These are phyloP conservation scores for Malus domestica DNA, from an alignment of 306 rosid species.

Conservation along the genomic window DNA sequence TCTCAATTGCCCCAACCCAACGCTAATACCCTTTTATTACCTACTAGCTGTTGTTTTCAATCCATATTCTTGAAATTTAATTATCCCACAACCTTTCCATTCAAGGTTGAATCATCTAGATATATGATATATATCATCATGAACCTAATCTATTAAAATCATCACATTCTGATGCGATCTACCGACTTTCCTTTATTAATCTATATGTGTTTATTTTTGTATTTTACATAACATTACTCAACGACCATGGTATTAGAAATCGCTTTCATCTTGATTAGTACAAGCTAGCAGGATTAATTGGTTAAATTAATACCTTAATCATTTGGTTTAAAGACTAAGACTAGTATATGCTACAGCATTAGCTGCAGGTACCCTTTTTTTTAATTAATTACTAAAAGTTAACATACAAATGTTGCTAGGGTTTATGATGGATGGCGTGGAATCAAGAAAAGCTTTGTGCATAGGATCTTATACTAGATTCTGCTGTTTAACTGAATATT, in stretches of 20 bases:
- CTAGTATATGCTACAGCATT: not conserved
- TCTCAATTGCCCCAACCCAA: not conserved
- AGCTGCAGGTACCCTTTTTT: not conserved
- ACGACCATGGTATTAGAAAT: slow-evolving; percentile 16
- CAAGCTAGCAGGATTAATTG: not conserved
- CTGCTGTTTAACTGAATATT: slow-evolving; percentile 25
- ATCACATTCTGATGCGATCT: slow-evolving; percentile 62
- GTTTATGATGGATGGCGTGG: slow-evolving; percentile 57
- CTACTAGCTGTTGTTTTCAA: not conserved
- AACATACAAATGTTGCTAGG: slow-evolving; percentile 2
- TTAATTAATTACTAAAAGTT: not conserved
- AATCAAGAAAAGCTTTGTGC: slow-evolving; percentile 13
- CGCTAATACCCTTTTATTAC: not conserved
- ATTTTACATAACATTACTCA: not conserved
- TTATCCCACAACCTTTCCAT: not conserved
- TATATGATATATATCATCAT: not conserved
- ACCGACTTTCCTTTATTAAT: slow-evolving; percentile 62
- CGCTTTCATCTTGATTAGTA: slow-evolving; percentile 21
- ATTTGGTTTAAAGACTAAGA: not conserved
- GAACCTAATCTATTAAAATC: slow-evolving; percentile 25
- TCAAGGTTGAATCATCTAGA: not conserved
- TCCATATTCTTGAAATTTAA: not conserved
- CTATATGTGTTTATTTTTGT: not conserved
- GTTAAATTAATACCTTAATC: not conserved
- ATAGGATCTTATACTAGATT: slow-evolving; percentile 45